Evolutionary conservation across 1,284 basidiomycete species (phyloP), one percentile per base, ranked within the genome.

Genomic region (Leccinum angustisporum): DNA sequence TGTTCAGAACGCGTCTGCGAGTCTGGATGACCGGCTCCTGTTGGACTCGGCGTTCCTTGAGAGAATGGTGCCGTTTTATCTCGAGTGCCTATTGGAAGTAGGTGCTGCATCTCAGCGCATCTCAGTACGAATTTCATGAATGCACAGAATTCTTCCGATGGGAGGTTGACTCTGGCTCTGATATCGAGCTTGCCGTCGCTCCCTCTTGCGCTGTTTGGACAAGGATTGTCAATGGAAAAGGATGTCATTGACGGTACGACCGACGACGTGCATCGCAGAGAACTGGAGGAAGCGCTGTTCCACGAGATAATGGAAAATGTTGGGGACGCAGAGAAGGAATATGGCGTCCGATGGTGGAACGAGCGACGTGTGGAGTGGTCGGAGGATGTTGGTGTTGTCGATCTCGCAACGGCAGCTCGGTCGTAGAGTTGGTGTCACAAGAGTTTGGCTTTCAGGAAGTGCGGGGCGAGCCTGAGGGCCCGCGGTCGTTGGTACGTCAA

Each of bases 61-160:
- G 68, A 79, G 79, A 60, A 77, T 89, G 66, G 79, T 90, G 2
- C 88, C 89, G 0, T 89, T 86, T 68, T 92, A 92, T 70, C 78
- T 81, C 2, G 75, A 78, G 50, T 87, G 83, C 71, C 75, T 92
- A 34, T 80, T 91, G 54, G 83, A 90, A 77, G 90, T 88, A 57
- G 59, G 7, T 36, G 36, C 43, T 30, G 30, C 59, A 57, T 57
- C 40, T 54, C 34, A n/a, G 40, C 18, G 54, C 57, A 18, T 16
- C 25, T 16, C 5, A 4, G 14, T 13, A 16, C 16, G 11, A n/a
- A 50, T 52, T 51, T 66, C 5, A 68, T 16, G 8, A n/a, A 43
- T 18, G 11, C 51, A 57, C 51, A 92, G 90, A 91, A 90, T 71
- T 87, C 90, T 1, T 70, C 69, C 1, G 81, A 87, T 53, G 84